A percentile compares a stretch with the other conserved stretches of the same genome.
Evolutionary conservation across 2,329 filamentous ascomycete species (phyloP).

Genomic region (Stagonosporopsis cucurbitacearum): DNA sequence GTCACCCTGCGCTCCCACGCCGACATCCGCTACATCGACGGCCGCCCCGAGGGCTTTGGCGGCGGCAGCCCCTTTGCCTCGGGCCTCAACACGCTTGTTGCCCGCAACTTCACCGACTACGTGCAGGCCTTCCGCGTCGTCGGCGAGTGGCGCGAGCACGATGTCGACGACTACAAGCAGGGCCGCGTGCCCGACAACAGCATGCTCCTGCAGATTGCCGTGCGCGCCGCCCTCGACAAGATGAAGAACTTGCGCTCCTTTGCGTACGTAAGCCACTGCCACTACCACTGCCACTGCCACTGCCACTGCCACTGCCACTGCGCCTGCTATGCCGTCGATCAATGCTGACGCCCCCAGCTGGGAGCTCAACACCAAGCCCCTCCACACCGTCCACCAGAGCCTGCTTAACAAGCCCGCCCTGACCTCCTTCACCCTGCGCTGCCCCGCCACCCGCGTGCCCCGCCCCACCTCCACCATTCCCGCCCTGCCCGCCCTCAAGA

Average conservation of each 20-base stretch:
- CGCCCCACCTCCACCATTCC: conserved; percentile 64
- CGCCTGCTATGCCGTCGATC: too few species aligned
- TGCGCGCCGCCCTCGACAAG: conserved; percentile 65
- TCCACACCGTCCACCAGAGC: conserved; percentile 65
- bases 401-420: conserved; percentile 59
- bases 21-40: conserved; percentile 64
- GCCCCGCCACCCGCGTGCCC: conserved; percentile 62
- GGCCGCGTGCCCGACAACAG: conserved; percentile 68
- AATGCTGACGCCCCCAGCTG: conserved; percentile 53
- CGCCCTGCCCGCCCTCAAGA: conserved; percentile 61
- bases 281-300: too few species aligned
- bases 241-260: conserved; percentile 64
- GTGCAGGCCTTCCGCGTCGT: conserved; percentile 60
- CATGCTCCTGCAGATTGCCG: conserved; percentile 67
- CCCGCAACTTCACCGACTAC: conserved; percentile 59
- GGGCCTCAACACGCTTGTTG: conserved; percentile 68
- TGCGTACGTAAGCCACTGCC: conserved; percentile 46
- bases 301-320: too few species aligned
- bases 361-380: conserved; percentile 66
- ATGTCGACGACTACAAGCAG: conserved; percentile 63
- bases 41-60: conserved; percentile 66
- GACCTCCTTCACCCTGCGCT: conserved; percentile 61
- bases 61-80: conserved; percentile 68
- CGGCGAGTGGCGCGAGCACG: conserved; percentile 65
- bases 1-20: conserved; percentile 65